Percentiles rank a stretch among this genome's conserved stretches.
Conservation (phyloP, 768 basidiomycete species). For the Kwoniella dejecticola region DNA sequence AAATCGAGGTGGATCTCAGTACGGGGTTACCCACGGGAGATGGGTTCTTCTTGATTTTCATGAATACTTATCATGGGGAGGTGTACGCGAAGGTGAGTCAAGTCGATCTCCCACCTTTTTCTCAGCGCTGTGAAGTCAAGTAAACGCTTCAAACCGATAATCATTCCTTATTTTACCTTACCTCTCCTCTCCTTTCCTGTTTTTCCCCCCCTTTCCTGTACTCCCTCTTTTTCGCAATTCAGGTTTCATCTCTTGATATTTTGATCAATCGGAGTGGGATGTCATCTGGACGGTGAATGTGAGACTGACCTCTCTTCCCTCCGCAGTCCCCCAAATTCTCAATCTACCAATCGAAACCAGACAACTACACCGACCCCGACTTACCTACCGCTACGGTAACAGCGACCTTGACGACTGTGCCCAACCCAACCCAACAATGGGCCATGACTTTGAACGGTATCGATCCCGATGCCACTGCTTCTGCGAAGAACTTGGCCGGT, state of each 20-base stretch:
- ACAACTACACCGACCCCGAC: conserved; percentile 48
- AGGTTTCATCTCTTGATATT: neutral
- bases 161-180: too few relatives aligned
- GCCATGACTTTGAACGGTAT: conserved; percentile 50
- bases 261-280: neutral
- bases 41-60: conserved; percentile 51
- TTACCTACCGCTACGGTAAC: conserved; percentile 47
- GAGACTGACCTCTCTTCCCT: neutral
- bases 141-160: too few relatives aligned
- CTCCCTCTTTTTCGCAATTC: neutral
- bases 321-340: conserved; percentile 47
- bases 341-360: conserved; percentile 40
- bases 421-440: conserved; percentile 53
- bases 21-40: conserved; percentile 32
- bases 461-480: conserved; percentile 43
- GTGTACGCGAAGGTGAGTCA: conserved; percentile 48
- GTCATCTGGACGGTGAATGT: too few relatives aligned
- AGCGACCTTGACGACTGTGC: conserved; percentile 42
- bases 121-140: too few relatives aligned
- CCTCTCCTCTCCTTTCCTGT: neutral
- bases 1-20: conserved; percentile 49
- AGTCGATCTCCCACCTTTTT: too few relatives aligned
- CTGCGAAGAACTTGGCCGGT: conserved; percentile 27
- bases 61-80: conserved; percentile 51
- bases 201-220: neutral